These are phyloP conservation scores for Neolentinus lepideus DNA, from an alignment of 1,284 basidiomycete genomes.

Conservation along the genomic window DNA sequence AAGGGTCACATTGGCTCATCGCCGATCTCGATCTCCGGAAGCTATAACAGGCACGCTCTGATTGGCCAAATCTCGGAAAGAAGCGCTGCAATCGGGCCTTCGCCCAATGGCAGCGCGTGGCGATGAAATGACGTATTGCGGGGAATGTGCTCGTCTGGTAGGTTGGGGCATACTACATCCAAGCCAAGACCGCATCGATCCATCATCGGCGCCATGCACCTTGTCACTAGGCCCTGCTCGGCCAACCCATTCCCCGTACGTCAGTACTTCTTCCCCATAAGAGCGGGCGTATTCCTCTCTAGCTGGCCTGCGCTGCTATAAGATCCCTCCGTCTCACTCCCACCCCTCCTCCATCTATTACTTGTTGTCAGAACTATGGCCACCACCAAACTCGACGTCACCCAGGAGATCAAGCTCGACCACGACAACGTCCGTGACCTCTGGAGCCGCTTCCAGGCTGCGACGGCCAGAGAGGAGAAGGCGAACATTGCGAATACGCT, in stretches of 20 bases:
- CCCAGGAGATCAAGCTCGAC: slow-evolving; percentile 18
- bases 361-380: slow-evolving; percentile 2
- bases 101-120: no score
- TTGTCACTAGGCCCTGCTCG: background rate
- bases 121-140: no score
- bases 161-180: no score
- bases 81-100: no score
- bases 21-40: no score
- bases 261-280: background rate
- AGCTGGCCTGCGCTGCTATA: background rate
- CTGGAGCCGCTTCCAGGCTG: slow-evolving; percentile 13
- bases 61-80: no score
- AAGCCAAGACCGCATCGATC: background rate
- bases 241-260: background rate
- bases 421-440: slow-evolving; percentile 22
- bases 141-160: no score
- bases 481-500: slow-evolving; percentile 18
- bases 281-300: background rate
- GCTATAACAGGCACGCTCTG: no score
- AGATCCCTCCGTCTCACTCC: background rate
- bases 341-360: background rate
- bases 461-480: slow-evolving; percentile 12
- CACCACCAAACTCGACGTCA: slow-evolving; percentile 12
- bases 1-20: no score
- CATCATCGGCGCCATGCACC: background rate